These are phyloP conservation scores for Curvularia lunata DNA, from an alignment of 2,329 filamentous ascomycete genomes.

Conservation along the genomic window DNA sequence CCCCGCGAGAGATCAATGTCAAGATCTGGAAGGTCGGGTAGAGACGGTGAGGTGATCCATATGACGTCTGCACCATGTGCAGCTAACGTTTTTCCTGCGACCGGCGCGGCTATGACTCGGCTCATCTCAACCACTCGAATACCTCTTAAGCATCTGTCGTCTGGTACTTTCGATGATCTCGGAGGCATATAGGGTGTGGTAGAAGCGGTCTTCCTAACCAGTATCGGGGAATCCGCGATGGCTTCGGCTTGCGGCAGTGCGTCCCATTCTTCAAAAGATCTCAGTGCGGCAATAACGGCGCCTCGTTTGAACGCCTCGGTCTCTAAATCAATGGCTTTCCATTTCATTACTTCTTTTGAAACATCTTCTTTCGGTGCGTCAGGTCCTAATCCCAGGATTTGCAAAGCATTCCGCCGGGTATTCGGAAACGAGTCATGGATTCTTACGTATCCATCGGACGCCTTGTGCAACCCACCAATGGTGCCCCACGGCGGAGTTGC, in stretches of 20 bases:
- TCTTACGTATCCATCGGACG: constrained; percentile 60
- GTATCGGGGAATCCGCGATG: constrained; percentile 56
- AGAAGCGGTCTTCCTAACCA: constrained; percentile 46
- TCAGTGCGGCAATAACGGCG: constrained; percentile 58
- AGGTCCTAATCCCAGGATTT: constrained; percentile 51
- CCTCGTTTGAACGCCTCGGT: constrained; percentile 49
- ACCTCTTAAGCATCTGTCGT: constrained; percentile 48
- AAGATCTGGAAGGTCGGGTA: constrained; percentile 51
- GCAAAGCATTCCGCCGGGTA: constrained; percentile 55
- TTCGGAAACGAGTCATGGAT: constrained; percentile 63
- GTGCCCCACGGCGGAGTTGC: constrained; percentile 48
- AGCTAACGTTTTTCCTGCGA: constrained; percentile 52
- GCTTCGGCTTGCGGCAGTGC: constrained; percentile 54
- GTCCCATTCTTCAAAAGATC: constrained; percentile 62
- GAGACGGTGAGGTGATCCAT: constrained; percentile 52
- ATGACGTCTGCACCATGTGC: constrained; percentile 57
- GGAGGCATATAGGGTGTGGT: constrained; percentile 17
- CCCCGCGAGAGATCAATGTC: constrained; percentile 55
- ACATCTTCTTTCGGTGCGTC: constrained; percentile 51
- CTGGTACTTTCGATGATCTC: background rate
- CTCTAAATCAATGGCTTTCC: constrained; percentile 59
- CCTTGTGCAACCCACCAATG: constrained; percentile 60
- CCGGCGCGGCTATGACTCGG: constrained; percentile 55
- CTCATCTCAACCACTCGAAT: constrained; percentile 53
- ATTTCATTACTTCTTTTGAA: constrained; percentile 46